Base-by-base conservation (phyloP, 1,139 yeast genomes). In the Suhomyces panamericanus region DNA sequence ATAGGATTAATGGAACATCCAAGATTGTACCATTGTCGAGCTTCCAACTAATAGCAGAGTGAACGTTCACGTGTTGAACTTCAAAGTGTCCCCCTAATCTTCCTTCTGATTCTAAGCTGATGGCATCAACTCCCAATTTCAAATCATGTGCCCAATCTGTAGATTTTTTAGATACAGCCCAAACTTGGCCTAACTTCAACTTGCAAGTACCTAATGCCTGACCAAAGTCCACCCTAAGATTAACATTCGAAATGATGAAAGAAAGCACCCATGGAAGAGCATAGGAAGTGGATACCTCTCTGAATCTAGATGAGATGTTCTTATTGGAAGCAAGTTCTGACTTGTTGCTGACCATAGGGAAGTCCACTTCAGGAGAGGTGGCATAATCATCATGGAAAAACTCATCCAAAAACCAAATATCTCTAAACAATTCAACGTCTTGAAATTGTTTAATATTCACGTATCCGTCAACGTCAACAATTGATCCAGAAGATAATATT, bases 371-470 rank as follows among this genome's bases (percentile, higher is more conserved):
- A 3, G 35, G 43, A 11, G 34, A 10, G 7, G 16, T 27, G 5
- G 20, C n/a, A 22, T 27, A 14, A 14, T 32, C 28, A 11, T 30
- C 38, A 11, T 51, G 54, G 35, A 39, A 48, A 27, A 48, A 53
- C 27, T 57, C 52, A 33, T 59, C 52, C 0, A 95, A 86, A 39
- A 78, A 64, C 98, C 98, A 93, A 32, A 91, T 83, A 61, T 93
- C 96, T 48, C 76, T 75, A 64, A 93, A 93, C 30, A 91, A 66
- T 42, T 87, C 86, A 46, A 91, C 67, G 61, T 93, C 97, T 58
- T 90, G 96, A 46, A 87, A 74, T 60, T 93, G 98, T 55, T 87
- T 87, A 48, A 90, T 72, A 57, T 89, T 88, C 45, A 91, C 67
- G 54, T 80, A 87, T 0, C 87, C 77, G 37, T 70, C 73, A 3